Conservation (phyloP, 805 yeast genomes). For the Blastobotrys attinorum region DNA sequence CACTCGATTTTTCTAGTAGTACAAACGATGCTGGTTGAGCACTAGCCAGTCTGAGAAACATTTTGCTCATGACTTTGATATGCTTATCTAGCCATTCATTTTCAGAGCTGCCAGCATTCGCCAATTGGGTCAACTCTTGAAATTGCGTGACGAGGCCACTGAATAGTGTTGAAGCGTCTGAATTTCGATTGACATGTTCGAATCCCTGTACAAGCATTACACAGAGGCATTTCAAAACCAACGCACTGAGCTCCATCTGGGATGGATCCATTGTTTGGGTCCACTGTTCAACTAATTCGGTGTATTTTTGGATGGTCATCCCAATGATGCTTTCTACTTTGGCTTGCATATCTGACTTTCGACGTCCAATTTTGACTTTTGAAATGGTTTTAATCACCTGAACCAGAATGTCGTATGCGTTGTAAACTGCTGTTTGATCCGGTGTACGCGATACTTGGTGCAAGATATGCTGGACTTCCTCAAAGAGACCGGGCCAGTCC, state of each 20-base stretch:
- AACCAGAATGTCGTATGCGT: constrained; percentile 58
- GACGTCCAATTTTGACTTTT: constrained; percentile 73
- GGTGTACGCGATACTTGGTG: constrained; percentile 36
- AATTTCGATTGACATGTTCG: constrained; percentile 57
- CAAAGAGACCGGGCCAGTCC: constrained; percentile 80
- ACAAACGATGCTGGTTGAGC: constrained; percentile 64
- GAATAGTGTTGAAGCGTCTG: constrained; percentile 53
- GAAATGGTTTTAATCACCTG: constrained; percentile 71
- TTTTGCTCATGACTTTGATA: constrained; percentile 66
- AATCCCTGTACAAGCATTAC: neutral
- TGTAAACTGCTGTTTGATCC: constrained; percentile 42
- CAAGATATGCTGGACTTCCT: constrained; percentile 34
- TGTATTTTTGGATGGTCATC: constrained; percentile 50
- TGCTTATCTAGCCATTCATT: constrained; percentile 61
- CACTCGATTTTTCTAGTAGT: constrained; percentile 48
- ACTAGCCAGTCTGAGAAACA: constrained; percentile 53
- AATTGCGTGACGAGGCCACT: constrained; percentile 30
- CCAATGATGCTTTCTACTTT: neutral
- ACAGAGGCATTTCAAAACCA: neutral
- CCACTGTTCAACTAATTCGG: constrained; percentile 57
- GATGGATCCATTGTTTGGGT: constrained; percentile 10
- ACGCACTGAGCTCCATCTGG: constrained; percentile 45
- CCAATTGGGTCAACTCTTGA: neutral
- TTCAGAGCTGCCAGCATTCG: too few species aligned
- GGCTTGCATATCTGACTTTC: constrained; percentile 64